phyloP scores from a whole-genome alignment of 805 yeast species.

The Alloascoidea hylecoeti region DNA sequence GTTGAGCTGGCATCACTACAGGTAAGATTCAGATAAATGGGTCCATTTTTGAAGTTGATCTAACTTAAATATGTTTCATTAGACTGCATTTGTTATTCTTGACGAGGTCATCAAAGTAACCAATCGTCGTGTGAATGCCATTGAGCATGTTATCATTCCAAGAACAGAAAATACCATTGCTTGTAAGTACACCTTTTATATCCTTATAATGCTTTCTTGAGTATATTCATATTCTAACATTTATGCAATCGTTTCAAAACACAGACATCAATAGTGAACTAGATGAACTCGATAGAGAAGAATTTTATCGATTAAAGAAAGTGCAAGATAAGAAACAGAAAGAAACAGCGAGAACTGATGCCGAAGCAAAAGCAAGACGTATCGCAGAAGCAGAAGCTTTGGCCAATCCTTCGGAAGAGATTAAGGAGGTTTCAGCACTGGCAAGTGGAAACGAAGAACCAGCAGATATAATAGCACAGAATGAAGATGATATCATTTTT shows the following conservation, averaged over 20 bases:
- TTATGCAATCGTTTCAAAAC: too few species aligned
- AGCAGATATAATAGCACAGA: slow-evolving; percentile 21
- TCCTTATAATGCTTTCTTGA: neutral
- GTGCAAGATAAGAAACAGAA: slow-evolving; percentile 90
- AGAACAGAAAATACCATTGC: slow-evolving; percentile 91
- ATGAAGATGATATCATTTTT: slow-evolving; percentile 27
- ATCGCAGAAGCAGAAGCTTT: slow-evolving; percentile 5
- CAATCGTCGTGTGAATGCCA: slow-evolving; percentile 95
- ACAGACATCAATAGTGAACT: slow-evolving; percentile 86
- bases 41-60: neutral
- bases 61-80: neutral
- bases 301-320: slow-evolving; percentile 90
- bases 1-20: slow-evolving; percentile 93
- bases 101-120: slow-evolving; percentile 98
- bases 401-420: slow-evolving; percentile 12
- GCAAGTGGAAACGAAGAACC: slow-evolving; percentile 11
- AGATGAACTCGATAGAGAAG: slow-evolving; percentile 97
- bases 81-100: slow-evolving; percentile 84
- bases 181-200: slow-evolving; percentile 11
- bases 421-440: slow-evolving; percentile 17
- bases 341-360: slow-evolving; percentile 52
- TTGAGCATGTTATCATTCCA: slow-evolving; percentile 96
- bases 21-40: slow-evolving; percentile 4
- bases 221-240: neutral
- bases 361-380: slow-evolving; percentile 12